phyloP scores from a whole-genome alignment of 108 stramenopile species.

The Fragilaria radians region DNA sequence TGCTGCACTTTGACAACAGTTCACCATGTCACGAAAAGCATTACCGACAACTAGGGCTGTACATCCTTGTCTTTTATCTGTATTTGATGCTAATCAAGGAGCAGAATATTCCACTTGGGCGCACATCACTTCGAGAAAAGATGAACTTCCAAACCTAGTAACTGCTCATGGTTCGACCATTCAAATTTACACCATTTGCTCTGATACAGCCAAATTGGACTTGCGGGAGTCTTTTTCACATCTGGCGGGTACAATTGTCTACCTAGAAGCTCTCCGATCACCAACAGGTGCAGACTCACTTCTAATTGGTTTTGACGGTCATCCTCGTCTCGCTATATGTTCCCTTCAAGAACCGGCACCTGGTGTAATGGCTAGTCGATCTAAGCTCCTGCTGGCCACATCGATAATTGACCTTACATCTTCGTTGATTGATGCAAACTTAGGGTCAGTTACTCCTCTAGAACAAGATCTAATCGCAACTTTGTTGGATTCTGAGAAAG shows the following conservation, averaged over 20 bases:
- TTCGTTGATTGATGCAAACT: constrained; percentile 37
- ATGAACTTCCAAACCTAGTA: constrained; percentile 61
- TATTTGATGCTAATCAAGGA: constrained; percentile 33
- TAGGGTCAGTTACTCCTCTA: constrained; percentile 49
- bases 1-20: too few relatives aligned
- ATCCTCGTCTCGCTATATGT: constrained; percentile 56
- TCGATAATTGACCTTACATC: constrained; percentile 67
- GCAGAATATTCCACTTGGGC: constrained; percentile 70
- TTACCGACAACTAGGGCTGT: constrained; percentile 31
- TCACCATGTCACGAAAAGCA: neutral
- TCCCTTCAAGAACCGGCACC: constrained; percentile 28
- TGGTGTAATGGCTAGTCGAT: constrained; percentile 14
- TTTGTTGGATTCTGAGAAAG: constrained; percentile 18
- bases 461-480: constrained; percentile 67
- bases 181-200: constrained; percentile 44
- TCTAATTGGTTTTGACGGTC: constrained; percentile 71
- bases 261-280: constrained; percentile 40
- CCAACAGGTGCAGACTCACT: constrained; percentile 23
- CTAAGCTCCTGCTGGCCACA: constrained; percentile 55
- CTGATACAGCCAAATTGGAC: constrained; percentile 46
- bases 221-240: constrained; percentile 52
- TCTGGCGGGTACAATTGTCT: constrained; percentile 65
- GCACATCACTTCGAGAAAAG: constrained; percentile 28
- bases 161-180: constrained; percentile 73
- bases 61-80: constrained; percentile 42